Conservation (phyloP, 2,329 filamentous ascomycete genomes). For the Setomelanomma holmii region DNA sequence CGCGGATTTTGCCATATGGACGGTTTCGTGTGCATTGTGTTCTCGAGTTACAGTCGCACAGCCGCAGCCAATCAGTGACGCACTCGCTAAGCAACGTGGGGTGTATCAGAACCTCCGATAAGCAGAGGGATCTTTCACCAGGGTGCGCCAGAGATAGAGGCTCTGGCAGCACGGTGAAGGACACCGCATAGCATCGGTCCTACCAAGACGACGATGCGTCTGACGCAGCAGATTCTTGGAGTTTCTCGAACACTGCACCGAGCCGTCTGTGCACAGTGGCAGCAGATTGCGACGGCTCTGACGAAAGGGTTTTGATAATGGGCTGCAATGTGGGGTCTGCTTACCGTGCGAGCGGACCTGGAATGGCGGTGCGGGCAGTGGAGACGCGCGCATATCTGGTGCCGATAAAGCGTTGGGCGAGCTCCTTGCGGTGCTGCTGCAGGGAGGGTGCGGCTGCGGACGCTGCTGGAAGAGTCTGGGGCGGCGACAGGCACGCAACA, state of each 20-base stretch:
- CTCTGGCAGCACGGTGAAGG: not conserved
- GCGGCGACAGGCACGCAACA: slow-evolving; percentile 21
- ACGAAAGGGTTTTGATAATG: slow-evolving; percentile 29
- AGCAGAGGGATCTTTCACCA: slow-evolving; percentile 10
- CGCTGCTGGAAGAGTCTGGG: slow-evolving; percentile 13
- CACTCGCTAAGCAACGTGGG: slow-evolving; percentile 22
- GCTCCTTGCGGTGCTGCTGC: slow-evolving; percentile 5
- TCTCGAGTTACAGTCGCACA: slow-evolving; percentile 15
- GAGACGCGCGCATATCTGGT: slow-evolving; percentile 16
- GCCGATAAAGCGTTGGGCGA: slow-evolving; percentile 4
- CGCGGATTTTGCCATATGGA: slow-evolving; percentile 12
- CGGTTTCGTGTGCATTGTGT: slow-evolving; percentile 10
- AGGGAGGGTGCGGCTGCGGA: slow-evolving; percentile 21
- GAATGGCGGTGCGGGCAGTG: too few relatives aligned
- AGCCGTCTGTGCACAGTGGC: not conserved
- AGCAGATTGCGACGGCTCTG: slow-evolving; percentile 20
- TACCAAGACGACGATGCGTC: not conserved
- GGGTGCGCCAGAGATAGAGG: slow-evolving; percentile 1
- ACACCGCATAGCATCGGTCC: not conserved
- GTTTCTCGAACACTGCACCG: not conserved
- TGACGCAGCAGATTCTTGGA: not conserved
- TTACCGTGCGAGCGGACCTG: slow-evolving; percentile 14
- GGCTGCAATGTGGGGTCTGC: slow-evolving; percentile 25
- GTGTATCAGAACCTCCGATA: slow-evolving; percentile 30
- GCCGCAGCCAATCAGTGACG: slow-evolving; percentile 22